Percentiles rank a stretch among this genome's conserved stretches.
Conservation (phyloP, 1,139 yeast genomes). For the Magnusiomyces suaveolens region DNA sequence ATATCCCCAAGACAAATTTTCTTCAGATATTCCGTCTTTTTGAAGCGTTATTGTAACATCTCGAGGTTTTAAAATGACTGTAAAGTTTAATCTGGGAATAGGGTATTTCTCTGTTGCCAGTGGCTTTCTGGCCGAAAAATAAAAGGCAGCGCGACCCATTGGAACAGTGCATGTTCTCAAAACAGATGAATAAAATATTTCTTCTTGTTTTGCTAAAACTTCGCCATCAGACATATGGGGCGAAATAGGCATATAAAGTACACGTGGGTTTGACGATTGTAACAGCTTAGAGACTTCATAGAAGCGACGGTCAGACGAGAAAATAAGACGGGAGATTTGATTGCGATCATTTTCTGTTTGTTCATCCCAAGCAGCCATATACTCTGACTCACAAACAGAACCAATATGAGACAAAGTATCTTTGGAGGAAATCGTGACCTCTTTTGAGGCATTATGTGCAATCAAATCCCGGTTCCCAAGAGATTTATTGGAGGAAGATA, state of each 20-base stretch:
- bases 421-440: slow-evolving; percentile 22
- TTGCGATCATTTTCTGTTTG: slow-evolving; percentile 58
- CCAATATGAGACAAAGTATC: slow-evolving; percentile 45
- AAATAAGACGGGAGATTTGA: slow-evolving; percentile 59
- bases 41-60: slow-evolving; percentile 56
- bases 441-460: neutral
- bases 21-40: slow-evolving; percentile 44
- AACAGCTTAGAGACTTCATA: slow-evolving; percentile 63
- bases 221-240: slow-evolving; percentile 47
- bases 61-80: slow-evolving; percentile 55
- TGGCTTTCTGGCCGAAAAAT: slow-evolving; percentile 64
- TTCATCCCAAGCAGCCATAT: slow-evolving; percentile 53
- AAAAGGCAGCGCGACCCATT: slow-evolving; percentile 66
- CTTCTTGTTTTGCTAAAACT: slow-evolving; percentile 48
- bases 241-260: slow-evolving; percentile 33
- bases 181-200: slow-evolving; percentile 54
- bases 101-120: slow-evolving; percentile 77
- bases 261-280: slow-evolving; percentile 60
- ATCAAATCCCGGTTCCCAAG: neutral
- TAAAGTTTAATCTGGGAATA: slow-evolving; percentile 65
- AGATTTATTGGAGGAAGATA: slow-evolving; percentile 1
- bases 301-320: slow-evolving; percentile 69
- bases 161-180: slow-evolving; percentile 68
- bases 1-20: slow-evolving; percentile 66
- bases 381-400: slow-evolving; percentile 42